A percentile compares a stretch with the other conserved stretches of the same genome.
Conservation (phyloP, 495 filamentous ascomycete species). For the Aspergillus carlsbadensis region DNA sequence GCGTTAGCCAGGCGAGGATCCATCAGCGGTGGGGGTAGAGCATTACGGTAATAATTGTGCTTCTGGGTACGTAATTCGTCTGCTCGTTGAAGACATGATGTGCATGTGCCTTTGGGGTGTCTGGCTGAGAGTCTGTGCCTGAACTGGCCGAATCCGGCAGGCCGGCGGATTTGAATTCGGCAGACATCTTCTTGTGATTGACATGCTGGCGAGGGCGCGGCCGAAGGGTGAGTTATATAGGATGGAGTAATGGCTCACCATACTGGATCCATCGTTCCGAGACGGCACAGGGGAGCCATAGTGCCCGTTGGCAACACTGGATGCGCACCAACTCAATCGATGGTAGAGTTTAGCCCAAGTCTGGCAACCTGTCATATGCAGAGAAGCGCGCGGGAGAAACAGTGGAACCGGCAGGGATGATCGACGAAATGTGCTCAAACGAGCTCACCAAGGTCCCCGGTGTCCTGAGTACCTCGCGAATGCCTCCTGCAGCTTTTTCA, state of each 20-base stretch:
- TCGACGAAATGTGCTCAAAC: constrained; percentile 37
- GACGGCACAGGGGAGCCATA: no score
- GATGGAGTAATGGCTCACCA: no score
- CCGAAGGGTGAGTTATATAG: not conserved
- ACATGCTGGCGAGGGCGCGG: not conserved
- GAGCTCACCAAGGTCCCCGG: constrained; percentile 34
- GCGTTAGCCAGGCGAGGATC: not conserved
- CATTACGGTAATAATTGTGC: constrained; percentile 48
- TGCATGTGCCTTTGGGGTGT: constrained; percentile 20
- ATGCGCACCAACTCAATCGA: no score
- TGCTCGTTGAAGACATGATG: constrained; percentile 49
- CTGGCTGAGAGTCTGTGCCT: not conserved
- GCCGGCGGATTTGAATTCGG: constrained; percentile 4
- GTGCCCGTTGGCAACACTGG: no score
- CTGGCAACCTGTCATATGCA: no score
- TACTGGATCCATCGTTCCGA: no score
- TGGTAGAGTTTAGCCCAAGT: no score
- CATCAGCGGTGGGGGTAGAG: constrained; percentile 2
- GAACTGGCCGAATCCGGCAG: not conserved
- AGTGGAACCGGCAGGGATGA: constrained; percentile 9
- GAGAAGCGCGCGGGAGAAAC: not conserved
- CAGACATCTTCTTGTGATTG: not conserved
- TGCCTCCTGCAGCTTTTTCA: not conserved
- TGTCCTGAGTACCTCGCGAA: constrained; percentile 7
- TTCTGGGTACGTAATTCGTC: constrained; percentile 53